Evolutionary conservation across 2,329 filamentous ascomycete genomes (phyloP), one percentile per base, ranked within the genome.

Genomic region (Pseudogymnoascus sp.): DNA sequence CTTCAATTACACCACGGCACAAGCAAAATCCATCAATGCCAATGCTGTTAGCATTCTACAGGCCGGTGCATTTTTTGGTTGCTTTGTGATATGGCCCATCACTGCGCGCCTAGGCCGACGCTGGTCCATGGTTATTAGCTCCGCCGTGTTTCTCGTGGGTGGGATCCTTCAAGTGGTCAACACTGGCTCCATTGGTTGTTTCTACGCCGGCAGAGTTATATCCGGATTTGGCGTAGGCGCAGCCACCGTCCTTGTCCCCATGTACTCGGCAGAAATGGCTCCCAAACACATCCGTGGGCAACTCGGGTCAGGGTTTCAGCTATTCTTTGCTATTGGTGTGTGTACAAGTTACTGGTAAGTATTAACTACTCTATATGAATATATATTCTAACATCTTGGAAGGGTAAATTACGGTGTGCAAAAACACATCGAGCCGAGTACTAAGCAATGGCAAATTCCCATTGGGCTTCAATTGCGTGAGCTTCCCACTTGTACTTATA

Each of bases 1-100:
- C 64, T 80, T 79, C 65, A 65, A 73, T 10, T 80, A 78, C 65
- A 72, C 72, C n/a, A 70, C 71, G 10, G 68, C 69, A 3, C 68
- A 78, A 50, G 72, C 75, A 62, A 79, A 77, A 0, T 73, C 71
- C 3, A 71, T 78, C 65, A 79, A 77, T 64, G 78, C 78, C 4
- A 77, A 80, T 50, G 76, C 78, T 26, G 78, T 81, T 19, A 77
- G 78, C 2, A 77, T 82, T 33, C 80, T 82, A 63, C 79, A 83
- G 67, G 77, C 79, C 19, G 80, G 80, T 23, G 79, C 80, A 26
- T 79, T 83, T 63, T 74, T 79, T 13, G 79, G 79, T 23, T 82
- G 79, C 67, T 77, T 82, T 64, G 66, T 77, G 53, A 76, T 81
- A 64, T 82, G 78, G 76, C 80, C 80, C 0, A 62, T 83, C 9